phyloP scores from a whole-genome alignment of 257 asterid species.

The Rauvolfia tetraphylla region DNA sequence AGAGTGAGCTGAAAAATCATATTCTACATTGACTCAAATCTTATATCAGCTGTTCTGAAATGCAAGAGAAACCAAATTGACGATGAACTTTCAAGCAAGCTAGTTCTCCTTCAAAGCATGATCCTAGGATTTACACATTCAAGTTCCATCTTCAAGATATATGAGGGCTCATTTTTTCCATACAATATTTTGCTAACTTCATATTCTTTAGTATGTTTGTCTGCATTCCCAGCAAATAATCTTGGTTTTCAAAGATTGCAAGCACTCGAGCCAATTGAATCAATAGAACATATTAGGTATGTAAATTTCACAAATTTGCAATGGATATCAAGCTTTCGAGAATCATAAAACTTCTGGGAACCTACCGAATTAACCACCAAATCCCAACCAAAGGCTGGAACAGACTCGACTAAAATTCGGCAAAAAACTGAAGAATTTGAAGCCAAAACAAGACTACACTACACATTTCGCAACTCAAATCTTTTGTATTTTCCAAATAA shows the following conservation, averaged over 20 bases:
- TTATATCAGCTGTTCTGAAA: too few relatives aligned
- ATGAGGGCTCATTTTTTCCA: too few relatives aligned
- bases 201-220: too few relatives aligned
- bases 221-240: too few relatives aligned
- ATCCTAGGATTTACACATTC: too few relatives aligned
- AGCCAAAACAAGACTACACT: background rate
- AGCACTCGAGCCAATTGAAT: too few relatives aligned
- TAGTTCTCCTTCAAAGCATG: too few relatives aligned
- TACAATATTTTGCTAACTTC: background rate
- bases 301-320: background rate
- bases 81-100: background rate
- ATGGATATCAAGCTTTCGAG: background rate
- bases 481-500: too few relatives aligned
- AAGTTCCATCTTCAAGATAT: too few relatives aligned
- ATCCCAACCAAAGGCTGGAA: background rate
- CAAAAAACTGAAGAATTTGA: background rate
- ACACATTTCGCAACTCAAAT: too few relatives aligned
- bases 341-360: background rate
- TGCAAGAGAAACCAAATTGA: background rate
- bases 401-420: background rate
- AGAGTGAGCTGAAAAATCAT: background rate
- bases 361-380: background rate
- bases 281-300: too few relatives aligned
- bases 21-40: too few relatives aligned
- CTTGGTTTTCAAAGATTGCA: background rate